Base-by-base conservation (phyloP, 2,329 filamentous ascomycete genomes). In the Aspergillus transmontanensis region DNA sequence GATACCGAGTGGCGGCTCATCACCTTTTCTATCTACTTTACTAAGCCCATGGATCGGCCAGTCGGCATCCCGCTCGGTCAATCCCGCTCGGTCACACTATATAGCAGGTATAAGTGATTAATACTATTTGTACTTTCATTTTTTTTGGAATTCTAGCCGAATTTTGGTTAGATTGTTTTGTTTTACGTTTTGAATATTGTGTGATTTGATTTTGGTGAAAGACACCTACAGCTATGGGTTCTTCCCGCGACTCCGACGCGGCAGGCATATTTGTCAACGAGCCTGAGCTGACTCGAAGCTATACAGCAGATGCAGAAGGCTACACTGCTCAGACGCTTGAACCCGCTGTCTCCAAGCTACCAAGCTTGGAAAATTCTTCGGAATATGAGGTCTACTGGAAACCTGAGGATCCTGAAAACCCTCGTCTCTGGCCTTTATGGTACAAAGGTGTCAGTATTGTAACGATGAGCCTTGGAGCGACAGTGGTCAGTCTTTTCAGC, bases 401-500 rank as follows among this genome's bases (percentile, higher is more conserved):
- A 2, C 4, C 32, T 3, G 41, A 61, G 12, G 67, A 70, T n/a
- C 28, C 55, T 21, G 57, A 66, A n/a, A 66, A 69, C 46, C 67
- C 68, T 7, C 64, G 55, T 12, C 14, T 58, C 1, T 70, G 68
- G 68, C 61, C 67, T 9, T 41, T 64, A 19, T 66, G 58, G 62
- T 68, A 68, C 53, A 69, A 68, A 56, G 16, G 46, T 12, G 14
- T 66, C 16, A 57, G 21, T 34, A 46, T 69, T 9, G 41, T 57
- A 19, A 45, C 63, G 1, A 70, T 69, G 67, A 64, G 65, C 19
- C 50, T 66, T 30, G 64, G 67, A 0, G 67, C 65, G 3, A 68
- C 65, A 4, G 63, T 69, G 7, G 54, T 68, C 34, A 65, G 58
- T 55, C 64, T 70, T 2, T 65, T 41, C 58, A 70, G 68, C 57